phyloP scores from a whole-genome alignment of 2,329 filamentous ascomycete species.

The Aspergillus unguis region DNA sequence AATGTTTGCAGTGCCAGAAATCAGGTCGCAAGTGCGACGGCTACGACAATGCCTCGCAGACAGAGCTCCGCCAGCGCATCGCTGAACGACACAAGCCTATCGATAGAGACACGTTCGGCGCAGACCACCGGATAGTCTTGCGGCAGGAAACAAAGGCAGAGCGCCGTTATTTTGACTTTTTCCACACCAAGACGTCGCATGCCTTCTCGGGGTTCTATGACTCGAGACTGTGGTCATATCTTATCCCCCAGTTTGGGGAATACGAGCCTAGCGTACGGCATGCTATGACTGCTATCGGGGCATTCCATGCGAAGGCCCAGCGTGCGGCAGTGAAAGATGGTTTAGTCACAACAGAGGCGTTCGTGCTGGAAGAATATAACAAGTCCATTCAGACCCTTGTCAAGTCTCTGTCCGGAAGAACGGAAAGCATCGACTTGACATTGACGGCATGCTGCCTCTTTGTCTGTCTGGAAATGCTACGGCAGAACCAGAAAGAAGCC shows the following conservation, averaged over 20 bases:
- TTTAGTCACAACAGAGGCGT: slow-evolving; percentile 26
- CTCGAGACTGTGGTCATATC: slow-evolving; percentile 27
- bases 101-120: slow-evolving; percentile 3
- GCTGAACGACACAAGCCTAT: background rate
- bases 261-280: slow-evolving; percentile 49
- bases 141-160: slow-evolving; percentile 29
- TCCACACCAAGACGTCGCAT: slow-evolving; percentile 40
- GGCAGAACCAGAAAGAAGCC: slow-evolving; percentile 15
- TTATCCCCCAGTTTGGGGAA: slow-evolving; percentile 48
- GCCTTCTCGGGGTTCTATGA: slow-evolving; percentile 45
- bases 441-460: slow-evolving; percentile 24
- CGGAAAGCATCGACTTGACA: slow-evolving; percentile 9
- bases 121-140: slow-evolving; percentile 19
- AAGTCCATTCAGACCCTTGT: slow-evolving; percentile 46
- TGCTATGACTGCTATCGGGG: slow-evolving; percentile 50
- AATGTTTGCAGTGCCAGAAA: slow-evolving; percentile 52
- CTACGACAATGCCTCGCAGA: slow-evolving; percentile 37
- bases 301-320: slow-evolving; percentile 41
- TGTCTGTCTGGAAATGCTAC: slow-evolving; percentile 22
- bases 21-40: slow-evolving; percentile 58
- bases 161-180: slow-evolving; percentile 40
- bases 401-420: slow-evolving; percentile 21
- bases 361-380: slow-evolving; percentile 49
- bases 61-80: slow-evolving; percentile 11
- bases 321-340: slow-evolving; percentile 12